A percentile compares a stretch with the other conserved stretches of the same genome.
Evolutionary conservation across 176 grass and related monocot genomes (phyloP).

Genomic region (Phragmites australis): DNA sequence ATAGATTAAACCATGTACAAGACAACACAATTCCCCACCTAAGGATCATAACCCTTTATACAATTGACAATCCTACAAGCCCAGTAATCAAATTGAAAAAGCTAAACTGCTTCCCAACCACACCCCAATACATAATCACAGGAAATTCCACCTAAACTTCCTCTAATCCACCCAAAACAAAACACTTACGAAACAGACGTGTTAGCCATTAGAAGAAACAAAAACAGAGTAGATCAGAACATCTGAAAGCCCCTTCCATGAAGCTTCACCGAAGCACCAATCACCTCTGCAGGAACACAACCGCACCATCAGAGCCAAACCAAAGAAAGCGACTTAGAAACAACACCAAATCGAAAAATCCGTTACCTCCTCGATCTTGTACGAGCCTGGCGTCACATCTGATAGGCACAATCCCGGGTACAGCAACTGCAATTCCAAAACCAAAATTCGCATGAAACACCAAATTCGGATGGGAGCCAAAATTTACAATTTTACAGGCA

Average conservation of each 20-base stretch:
- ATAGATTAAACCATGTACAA: constrained; percentile 48
- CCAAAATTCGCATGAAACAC: neutral
- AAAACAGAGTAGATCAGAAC: constrained; percentile 6
- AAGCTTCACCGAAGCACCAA: constrained; percentile 18
- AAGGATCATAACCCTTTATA: constrained; percentile 31
- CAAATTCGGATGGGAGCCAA: neutral
- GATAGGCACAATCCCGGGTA: constrained; percentile 59
- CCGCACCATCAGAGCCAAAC: neutral
- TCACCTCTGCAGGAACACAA: constrained; percentile 42
- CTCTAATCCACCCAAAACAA: constrained; percentile 31
- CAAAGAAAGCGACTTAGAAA: neutral
- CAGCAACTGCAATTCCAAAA: constrained; percentile 40
- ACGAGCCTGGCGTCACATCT: constrained; percentile 47
- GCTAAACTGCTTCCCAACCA: constrained; percentile 31
- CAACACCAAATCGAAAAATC: neutral
- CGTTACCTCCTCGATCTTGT: constrained; percentile 60
- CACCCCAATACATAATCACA: constrained; percentile 37
- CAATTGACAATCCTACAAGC: constrained; percentile 47
- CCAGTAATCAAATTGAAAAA: constrained; percentile 24
- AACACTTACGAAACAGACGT: constrained; percentile 2
- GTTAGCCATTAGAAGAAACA: constrained; percentile 24
- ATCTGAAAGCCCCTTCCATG: constrained; percentile 19
- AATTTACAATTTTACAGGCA: neutral
- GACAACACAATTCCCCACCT: constrained; percentile 13
- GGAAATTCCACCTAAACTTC: constrained; percentile 30